A percentile compares a stretch with the other conserved stretches of the same genome.
phyloP scores from a whole-genome alignment of 305 asterid species.

The Nicotiana rustica region DNA sequence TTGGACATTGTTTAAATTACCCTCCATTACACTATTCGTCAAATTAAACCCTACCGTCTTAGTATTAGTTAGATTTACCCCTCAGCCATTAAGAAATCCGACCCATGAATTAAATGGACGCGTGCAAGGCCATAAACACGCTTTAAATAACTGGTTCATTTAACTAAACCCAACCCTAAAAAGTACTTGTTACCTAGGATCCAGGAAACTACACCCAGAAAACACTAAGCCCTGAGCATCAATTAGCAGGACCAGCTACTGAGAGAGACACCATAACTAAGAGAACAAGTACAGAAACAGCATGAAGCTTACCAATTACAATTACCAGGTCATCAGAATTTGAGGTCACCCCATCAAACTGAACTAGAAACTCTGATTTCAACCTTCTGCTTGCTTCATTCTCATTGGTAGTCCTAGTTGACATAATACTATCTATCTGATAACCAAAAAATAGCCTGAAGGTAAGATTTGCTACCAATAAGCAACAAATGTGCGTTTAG shows the following conservation, averaged over 20 bases:
- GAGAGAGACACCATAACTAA: slow-evolving; percentile 12
- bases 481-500: not conserved
- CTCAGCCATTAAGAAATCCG: no score
- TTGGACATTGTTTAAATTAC: no score
- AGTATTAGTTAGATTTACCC: no score
- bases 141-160: no score
- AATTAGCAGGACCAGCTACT: slow-evolving; percentile 11
- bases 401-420: slow-evolving; percentile 88
- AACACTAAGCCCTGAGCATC: slow-evolving; percentile 16
- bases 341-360: slow-evolving; percentile 96
- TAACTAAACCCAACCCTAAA: not conserved
- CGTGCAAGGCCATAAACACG: no score
- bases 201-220: not conserved
- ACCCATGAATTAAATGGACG: no score
- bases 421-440: slow-evolving; percentile 99
- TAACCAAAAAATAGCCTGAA: slow-evolving; percentile 40
- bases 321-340: slow-evolving; percentile 85
- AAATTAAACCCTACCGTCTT: no score
- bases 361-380: slow-evolving; percentile 95
- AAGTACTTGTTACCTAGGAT: not conserved
- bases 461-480: slow-evolving; percentile 31
- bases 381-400: slow-evolving; percentile 99
- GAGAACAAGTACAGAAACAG: slow-evolving; percentile 14
- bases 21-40: no score
- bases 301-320: slow-evolving; percentile 74